Conservation (phyloP, 202 grass and related monocot genomes). For the Saccharum hybrid region DNA sequence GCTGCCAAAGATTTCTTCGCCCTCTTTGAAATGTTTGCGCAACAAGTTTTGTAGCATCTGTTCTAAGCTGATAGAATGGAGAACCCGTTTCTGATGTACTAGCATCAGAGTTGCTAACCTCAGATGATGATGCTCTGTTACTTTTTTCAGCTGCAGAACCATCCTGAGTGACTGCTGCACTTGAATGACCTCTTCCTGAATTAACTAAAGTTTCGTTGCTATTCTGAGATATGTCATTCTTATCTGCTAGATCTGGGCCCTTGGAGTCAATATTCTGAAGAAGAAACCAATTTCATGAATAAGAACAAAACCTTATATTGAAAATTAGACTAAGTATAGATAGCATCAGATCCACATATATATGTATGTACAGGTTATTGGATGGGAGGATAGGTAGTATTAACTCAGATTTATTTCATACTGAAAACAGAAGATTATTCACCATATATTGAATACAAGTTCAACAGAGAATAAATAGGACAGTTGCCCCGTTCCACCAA, state of each 20-base stretch:
- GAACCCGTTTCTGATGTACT: slow-evolving; percentile 61
- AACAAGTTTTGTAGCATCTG: slow-evolving; percentile 82
- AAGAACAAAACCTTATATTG: slow-evolving; percentile 29
- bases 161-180: slow-evolving; percentile 41
- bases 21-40: slow-evolving; percentile 87
- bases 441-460: slow-evolving; percentile 10
- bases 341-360: slow-evolving; percentile 9
- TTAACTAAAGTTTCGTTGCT: slow-evolving; percentile 52
- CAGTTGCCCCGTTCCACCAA: background rate
- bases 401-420: slow-evolving; percentile 17
- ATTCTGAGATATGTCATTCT: slow-evolving; percentile 57
- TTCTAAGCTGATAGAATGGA: slow-evolving; percentile 89
- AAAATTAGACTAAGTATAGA: slow-evolving; percentile 37
- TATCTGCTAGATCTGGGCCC: slow-evolving; percentile 31
- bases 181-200: slow-evolving; percentile 53
- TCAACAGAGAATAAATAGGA: slow-evolving; percentile 22
- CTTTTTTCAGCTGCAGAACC: slow-evolving; percentile 45
- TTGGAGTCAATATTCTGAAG: slow-evolving; percentile 56
- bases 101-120: slow-evolving; percentile 52
- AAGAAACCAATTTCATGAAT: slow-evolving; percentile 38
- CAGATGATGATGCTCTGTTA: slow-evolving; percentile 45
- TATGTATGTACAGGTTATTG: slow-evolving; percentile 5
- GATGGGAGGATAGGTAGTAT: background rate
- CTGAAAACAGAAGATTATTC: slow-evolving; percentile 6
- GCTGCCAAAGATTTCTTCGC: slow-evolving; percentile 96